Base-by-base conservation (phyloP, 768 basidiomycete species). In the Rhizopogon rudus region DNA sequence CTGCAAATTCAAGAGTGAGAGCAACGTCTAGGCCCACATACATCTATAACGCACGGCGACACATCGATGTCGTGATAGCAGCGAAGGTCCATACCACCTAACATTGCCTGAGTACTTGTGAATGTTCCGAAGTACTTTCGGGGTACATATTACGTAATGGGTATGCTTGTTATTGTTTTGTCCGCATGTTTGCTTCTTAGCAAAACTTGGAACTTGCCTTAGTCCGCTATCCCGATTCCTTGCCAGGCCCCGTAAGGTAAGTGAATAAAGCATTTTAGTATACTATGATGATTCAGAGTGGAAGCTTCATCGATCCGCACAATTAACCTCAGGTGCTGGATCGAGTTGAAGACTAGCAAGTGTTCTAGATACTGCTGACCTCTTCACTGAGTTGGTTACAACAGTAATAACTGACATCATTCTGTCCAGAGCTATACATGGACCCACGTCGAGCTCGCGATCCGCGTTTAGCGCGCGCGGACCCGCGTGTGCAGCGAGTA, bases 361-460 rank as follows among this genome's bases (percentile, higher is more conserved):
- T 80, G 88, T 90, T 91, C 89, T 78, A 84, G 91, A 93, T 93
- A 93, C 91, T 93, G 83, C 90, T 93, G 91, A 93, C 72, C 73
- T 75, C 1, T 29, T 45, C 51, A 37, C 41, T 52, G 22, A 43
- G 46, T 40, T 45, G 50, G 6, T 12, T 63, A 42, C 63, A 51
- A 61, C 28, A 61, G 48, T 50, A 53, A 43, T 59, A 42, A 59
- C 55, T 55, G 41, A 42, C 63, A 43, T 60, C 50, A 41, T 50
- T 52, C 43, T 50, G 33, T 44, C 5, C 50, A 65, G 54, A 53
- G 48, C 54, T 65, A 51, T 41, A 46, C 48, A 91, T 91, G 88
- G 91, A 93, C 67, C 90, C 91, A 57, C 76, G 90, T 63, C 79
- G 82, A 77, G 83, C 82, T 57, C 87, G 89, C 57, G 90, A 92